Base-by-base conservation (phyloP, 768 basidiomycete genomes). In the Mycena venus region DNA sequence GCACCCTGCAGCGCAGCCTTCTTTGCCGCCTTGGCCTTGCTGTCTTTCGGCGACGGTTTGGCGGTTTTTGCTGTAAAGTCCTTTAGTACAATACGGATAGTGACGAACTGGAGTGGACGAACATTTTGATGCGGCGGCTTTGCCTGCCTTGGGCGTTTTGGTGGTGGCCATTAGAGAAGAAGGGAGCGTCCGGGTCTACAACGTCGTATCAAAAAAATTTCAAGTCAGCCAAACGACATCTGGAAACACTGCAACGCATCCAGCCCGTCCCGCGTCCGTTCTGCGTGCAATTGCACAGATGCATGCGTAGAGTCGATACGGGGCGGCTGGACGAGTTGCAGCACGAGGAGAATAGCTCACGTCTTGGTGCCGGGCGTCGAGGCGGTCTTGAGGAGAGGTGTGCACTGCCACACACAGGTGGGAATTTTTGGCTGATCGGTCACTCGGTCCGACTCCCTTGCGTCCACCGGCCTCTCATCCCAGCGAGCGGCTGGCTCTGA, bases 1-100 rank as follows among this genome's bases (percentile, higher is more conserved):
- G 91, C 92, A 74, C 97, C 97, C 83, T 96, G 95, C 67, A 99
- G 90, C 68, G 94, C 97, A 14, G 97, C 97, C 89, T 99, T 99
- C 89, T 97, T 98, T 53, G 98, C 97, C 51, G 93, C 88, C 88
- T 96, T 96, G 81, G 97, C 97, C 87, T 97, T 97, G 80, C 75
- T 79, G 77, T 89, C 88, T 79, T 89, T 89, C 25, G 87, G 78
- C 42, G 81, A 66, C 32, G 82, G 71, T 73, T 85, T 84, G 80
- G 47, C n/a, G 10, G 59, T 81, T 80, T 79, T 68, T 61, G 60
- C 76, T 75, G 34, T 44, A 34, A 19, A 44, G 59, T 77, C 42
- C 62, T 51, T 42, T 29, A 68, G 32, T n/a, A 12, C 21, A 7
- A 38, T 25, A 29, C 42, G n/a, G 53, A 7, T 23, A 31, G 21